phyloP scores from a whole-genome alignment of 768 basidiomycete species.

The Mycena olivaceomarginata region DNA sequence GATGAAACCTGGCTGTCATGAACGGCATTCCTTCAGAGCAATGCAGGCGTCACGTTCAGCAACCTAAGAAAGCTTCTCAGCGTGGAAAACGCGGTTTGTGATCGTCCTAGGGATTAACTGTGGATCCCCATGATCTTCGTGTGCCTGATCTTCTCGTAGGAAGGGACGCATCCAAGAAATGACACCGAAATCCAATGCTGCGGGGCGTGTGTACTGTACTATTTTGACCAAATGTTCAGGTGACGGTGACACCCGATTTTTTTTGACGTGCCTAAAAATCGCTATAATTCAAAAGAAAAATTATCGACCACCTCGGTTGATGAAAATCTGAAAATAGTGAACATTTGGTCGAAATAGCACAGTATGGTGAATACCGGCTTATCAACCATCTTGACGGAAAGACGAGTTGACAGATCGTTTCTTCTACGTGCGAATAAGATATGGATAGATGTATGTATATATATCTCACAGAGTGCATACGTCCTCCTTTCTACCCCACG shows the following conservation, averaged over 20 bases:
- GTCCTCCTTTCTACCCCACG: slow-evolving; percentile 23
- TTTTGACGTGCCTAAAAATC: no score
- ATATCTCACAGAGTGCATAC: slow-evolving; percentile 24
- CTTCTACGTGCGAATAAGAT: slow-evolving; percentile 30
- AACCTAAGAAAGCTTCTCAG: slow-evolving; percentile 27
- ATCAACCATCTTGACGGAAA: slow-evolving; percentile 29
- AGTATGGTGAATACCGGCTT: slow-evolving; percentile 21
- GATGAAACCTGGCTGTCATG: no score
- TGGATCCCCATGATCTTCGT: slow-evolving; percentile 27
- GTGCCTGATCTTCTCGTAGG: slow-evolving; percentile 27
- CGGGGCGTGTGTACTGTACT: slow-evolving; percentile 18
- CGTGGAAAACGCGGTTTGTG: slow-evolving; percentile 16
- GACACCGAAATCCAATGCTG: slow-evolving; percentile 21
- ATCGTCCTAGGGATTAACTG: slow-evolving; percentile 28
- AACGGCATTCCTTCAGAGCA: no score
- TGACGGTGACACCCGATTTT: no score
- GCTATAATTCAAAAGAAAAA: no score
- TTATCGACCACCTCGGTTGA: no score
- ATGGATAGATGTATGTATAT: slow-evolving; percentile 22
- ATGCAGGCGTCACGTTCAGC: slow-evolving; percentile 20
- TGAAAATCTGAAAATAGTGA: no score
- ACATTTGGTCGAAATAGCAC: no score
- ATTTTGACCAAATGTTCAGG: no score
- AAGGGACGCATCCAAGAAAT: slow-evolving; percentile 26
- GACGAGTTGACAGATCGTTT: slow-evolving; percentile 30